Base-by-base conservation (phyloP, 495 filamentous ascomycete species). In the Durotheca rogersii region DNA sequence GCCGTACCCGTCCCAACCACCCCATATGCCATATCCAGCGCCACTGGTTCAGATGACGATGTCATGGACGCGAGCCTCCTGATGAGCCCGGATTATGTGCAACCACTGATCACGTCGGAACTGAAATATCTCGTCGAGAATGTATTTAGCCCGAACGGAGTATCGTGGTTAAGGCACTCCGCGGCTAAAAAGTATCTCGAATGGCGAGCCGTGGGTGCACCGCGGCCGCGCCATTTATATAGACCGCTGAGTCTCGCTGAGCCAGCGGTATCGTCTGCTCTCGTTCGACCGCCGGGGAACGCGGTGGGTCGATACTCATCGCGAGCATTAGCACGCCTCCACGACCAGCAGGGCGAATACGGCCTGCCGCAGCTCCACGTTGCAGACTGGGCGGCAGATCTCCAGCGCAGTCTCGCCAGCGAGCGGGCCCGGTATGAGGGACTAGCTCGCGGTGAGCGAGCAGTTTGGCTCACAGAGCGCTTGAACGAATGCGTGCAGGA, bases 21-120 rank as follows among this genome's bases (percentile, higher is more conserved):
- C 56, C 83, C 89, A 6, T 95, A 87, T 65, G 84, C 90, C 6
- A 79, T 96, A 31, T 97, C 94, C 16, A 94, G 88, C 14, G 81
- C 80, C 9, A 77, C 83, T 29, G 82, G 80, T 7, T 81, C 81
- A 39, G 90, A 99, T 65, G 72, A 84, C 40, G 90, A 96, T 16
- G 85, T 78, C 35, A 96, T 99, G 89, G 93, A 99, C 61, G 93
- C 93, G 19, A 94, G 88, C 60, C 80, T 93, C 0, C 76, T 99
- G 10, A 99, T 99, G 93, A 89, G 82, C 36, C 84, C 94, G 2
- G 87, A 92, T 57, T 99, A 99, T 65, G 75, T 95, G 12, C 86
- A 89, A 47, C 94, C 94, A 2, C 75, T 97, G 1, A 68, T 89
- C 7, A 64, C 78, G 19, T 91, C 90, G 15, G 94, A 99, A 52